Evolutionary conservation across 805 yeast species (phyloP), one percentile per base, ranked within the genome.

Genomic region (Saccharomycopsis guyanensis): DNA sequence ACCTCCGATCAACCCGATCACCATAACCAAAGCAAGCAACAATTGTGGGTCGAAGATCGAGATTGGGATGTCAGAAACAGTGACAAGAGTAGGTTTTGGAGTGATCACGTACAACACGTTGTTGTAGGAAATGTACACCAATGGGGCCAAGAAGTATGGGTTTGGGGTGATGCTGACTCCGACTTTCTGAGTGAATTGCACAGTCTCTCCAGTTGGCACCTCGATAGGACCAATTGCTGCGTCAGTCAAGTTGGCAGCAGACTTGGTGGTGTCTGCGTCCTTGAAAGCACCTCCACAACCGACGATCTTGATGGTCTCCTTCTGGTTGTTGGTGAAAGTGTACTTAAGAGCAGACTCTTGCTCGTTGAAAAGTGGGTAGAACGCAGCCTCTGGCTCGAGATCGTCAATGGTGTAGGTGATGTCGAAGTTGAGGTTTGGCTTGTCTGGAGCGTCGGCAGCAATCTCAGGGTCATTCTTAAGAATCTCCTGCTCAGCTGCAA

Each of bases 41-140:
- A 87, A 73, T 63, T 80, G 78, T 12, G 89, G 93, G 59, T 84
- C 76, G 65, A 82, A 79, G 45, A 80, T 53, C 0, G 94, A 81
- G 55, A 88, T 67, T 47, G 80, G 73, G 32, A 73, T 74, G 56
- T 87, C 95, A 8, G 63, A 63, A 47, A 88, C 74, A 19, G 68
- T 61, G 38, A 84, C 66, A 49, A 80, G 64, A 57, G 77, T 80
- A 42, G 78, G 73, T 57, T 74, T 69, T 23, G 82, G 72, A 43
- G 78, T 77, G 35, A 83, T 66, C 53, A 69, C 66, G 64, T 76
- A 72, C 55, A 79, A 59, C 42, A 72, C 63, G 6, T 74, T 73
- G 29, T 73, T 66, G 56, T 66, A 68, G 27, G 70, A 65, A 41
- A 80, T 69, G 59, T 71, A 80, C 37, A 84, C 58, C 29, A 73